These are phyloP conservation scores for Mycena chlorophos DNA, from an alignment of 768 basidiomycete genomes.

Conservation along the genomic window DNA sequence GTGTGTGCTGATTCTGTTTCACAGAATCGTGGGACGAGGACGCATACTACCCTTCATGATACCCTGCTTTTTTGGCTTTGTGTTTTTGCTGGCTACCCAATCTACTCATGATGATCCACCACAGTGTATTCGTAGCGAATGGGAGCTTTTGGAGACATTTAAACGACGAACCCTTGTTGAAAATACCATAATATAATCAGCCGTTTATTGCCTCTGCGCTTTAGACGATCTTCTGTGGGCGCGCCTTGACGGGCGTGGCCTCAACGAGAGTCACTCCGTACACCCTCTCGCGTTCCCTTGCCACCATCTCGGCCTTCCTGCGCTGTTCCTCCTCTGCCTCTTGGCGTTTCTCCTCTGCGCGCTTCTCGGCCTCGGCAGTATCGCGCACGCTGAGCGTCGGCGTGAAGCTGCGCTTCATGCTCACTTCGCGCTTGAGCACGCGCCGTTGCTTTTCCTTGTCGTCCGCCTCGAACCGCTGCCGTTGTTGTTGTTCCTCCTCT, in stretches of 20 bases:
- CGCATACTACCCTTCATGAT: conserved; percentile 43
- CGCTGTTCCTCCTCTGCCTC: conserved; percentile 21
- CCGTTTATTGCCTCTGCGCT: conserved; percentile 9
- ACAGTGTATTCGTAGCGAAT: conserved; percentile 7
- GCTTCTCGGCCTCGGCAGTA: conserved; percentile 17
- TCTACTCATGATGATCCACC: not conserved
- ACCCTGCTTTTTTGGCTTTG: not conserved
- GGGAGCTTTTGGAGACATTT: not conserved
- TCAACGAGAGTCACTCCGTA: conserved; percentile 50
- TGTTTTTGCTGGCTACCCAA: not conserved
- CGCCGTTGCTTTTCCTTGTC: conserved; percentile 44
- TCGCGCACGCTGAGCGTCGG: conserved; percentile 34
- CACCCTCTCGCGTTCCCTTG: conserved; percentile 21
- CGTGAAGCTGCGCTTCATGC: conserved; percentile 75
- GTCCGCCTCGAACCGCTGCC: conserved; percentile 38
- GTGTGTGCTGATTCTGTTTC: not conserved
- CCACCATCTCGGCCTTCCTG: conserved; percentile 28
- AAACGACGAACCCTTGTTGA: conserved; percentile 5
- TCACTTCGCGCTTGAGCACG: conserved; percentile 67
- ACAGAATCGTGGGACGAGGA: conserved; percentile 56
- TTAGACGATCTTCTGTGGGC: conserved; percentile 11
- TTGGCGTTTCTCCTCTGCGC: conserved; percentile 22
- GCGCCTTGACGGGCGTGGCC: conserved; percentile 53
- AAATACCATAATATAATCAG: conserved; percentile 19
- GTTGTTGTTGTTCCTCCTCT: conserved; percentile 48